Evolutionary conservation across 257 asterid species (phyloP).

Genomic region (Ajuga chamaepitys): DNA sequence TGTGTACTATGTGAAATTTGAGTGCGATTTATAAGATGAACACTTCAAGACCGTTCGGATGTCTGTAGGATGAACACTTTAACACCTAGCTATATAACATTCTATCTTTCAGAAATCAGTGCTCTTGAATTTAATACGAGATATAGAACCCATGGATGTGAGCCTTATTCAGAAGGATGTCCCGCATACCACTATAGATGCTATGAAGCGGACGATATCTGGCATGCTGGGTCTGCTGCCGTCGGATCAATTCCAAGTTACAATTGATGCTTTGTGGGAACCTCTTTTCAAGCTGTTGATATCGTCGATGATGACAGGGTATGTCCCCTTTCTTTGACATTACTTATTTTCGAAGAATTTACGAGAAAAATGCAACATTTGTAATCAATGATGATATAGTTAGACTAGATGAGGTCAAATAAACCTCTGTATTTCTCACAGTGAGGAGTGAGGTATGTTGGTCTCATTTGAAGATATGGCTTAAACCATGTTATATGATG

Average conservation of each 20-base stretch:
- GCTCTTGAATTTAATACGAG: constrained; percentile 60
- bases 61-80: neutral
- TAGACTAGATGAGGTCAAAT: neutral
- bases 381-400: neutral
- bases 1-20: neutral
- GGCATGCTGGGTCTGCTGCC: constrained; percentile 95
- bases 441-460: neutral
- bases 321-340: constrained; percentile 9
- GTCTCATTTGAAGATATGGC: neutral
- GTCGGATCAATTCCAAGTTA: constrained; percentile 87
- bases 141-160: constrained; percentile 92
- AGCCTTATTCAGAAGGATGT: constrained; percentile 89
- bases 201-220: constrained; percentile 93
- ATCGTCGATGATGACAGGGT: constrained; percentile 98
- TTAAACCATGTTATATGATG: neutral
- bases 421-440: neutral
- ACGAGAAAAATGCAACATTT: neutral
- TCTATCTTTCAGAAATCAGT: constrained; percentile 50
- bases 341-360: too few relatives aligned
- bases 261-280: constrained; percentile 83
- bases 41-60: neutral
- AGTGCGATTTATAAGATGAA: neutral
- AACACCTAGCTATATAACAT: neutral
- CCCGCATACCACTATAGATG: constrained; percentile 74
- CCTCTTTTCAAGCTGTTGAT: constrained; percentile 82